Evolutionary conservation across 768 basidiomycete genomes (phyloP).

Genomic region (Amanita rimosa): DNA sequence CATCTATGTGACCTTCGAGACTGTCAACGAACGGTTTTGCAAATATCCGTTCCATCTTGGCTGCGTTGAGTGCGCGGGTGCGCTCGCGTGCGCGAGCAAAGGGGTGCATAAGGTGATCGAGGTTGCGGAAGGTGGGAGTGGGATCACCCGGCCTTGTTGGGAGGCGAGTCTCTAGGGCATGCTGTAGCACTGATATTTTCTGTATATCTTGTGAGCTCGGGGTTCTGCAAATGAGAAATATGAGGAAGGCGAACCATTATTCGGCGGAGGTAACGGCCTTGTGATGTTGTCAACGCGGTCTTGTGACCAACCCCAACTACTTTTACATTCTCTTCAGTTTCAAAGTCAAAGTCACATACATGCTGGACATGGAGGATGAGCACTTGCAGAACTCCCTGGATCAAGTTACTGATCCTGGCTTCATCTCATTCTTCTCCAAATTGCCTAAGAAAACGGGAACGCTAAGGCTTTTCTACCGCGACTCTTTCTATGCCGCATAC

Average conservation of each 20-base stretch:
- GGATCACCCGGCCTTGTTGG: conserved; percentile 73
- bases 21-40: conserved; percentile 92
- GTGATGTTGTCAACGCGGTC: too few relatives aligned
- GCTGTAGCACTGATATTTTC: conserved; percentile 85
- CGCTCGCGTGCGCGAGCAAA: conserved; percentile 90
- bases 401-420: conserved; percentile 65
- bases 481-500: conserved; percentile 81
- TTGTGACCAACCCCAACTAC: too few relatives aligned
- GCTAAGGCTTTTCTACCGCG: conserved; percentile 79
- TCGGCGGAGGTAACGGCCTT: too few relatives aligned
- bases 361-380: conserved; percentile 17
- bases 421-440: conserved; percentile 57
- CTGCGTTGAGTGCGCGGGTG: conserved; percentile 86
- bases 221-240: too few relatives aligned
- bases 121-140: conserved; percentile 81
- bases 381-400: conserved; percentile 19
- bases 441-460: conserved; percentile 65
- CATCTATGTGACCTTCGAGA: conserved; percentile 89
- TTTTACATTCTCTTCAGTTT: too few relatives aligned
- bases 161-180: conserved; percentile 65
- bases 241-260: too few relatives aligned
- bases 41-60: conserved; percentile 95
- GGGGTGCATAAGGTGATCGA: conserved; percentile 92
- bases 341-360: too few relatives aligned
- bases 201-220: conserved; percentile 14